These are phyloP conservation scores for Spongispora temasekensis DNA, from an alignment of 1,284 basidiomycete species.

Conservation along the genomic window DNA sequence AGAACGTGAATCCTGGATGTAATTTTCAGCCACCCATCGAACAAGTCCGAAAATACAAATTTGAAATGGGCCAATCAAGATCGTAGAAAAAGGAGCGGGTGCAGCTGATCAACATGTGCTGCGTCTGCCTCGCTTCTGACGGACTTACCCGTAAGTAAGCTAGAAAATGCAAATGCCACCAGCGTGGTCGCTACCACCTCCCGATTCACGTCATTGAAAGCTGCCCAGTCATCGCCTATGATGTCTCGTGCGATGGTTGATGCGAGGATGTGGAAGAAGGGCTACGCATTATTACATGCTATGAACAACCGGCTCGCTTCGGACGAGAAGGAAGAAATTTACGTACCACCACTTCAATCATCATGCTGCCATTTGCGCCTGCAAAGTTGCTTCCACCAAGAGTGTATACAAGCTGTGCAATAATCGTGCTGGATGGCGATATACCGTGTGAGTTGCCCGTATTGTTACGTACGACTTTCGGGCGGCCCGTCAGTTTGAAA, in stretches of 20 bases:
- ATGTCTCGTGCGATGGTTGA: slow-evolving; percentile 74
- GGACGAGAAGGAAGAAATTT: neutral
- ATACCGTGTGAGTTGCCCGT: neutral
- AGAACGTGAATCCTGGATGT: slow-evolving; percentile 73
- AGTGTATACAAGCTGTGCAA: slow-evolving; percentile 87
- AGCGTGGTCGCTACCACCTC: slow-evolving; percentile 91
- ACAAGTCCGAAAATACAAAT: neutral
- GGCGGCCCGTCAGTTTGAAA: too few species aligned
- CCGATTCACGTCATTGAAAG: slow-evolving; percentile 64
- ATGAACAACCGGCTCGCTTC: neutral
- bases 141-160: slow-evolving; percentile 79
- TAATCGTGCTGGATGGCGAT: slow-evolving; percentile 40
- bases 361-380: slow-evolving; percentile 95
- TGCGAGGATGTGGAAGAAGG: slow-evolving; percentile 94
- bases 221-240: slow-evolving; percentile 27
- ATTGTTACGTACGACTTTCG: neutral
- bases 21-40: slow-evolving; percentile 14
- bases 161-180: slow-evolving; percentile 86
- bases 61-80: slow-evolving; percentile 16
- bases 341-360: slow-evolving; percentile 95
- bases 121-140: neutral
- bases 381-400: slow-evolving; percentile 87
- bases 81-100: neutral
- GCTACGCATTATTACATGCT: slow-evolving; percentile 50
- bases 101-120: slow-evolving; percentile 3